Base-by-base conservation (phyloP, 2,329 filamentous ascomycete genomes). In the Chalara sp. region DNA sequence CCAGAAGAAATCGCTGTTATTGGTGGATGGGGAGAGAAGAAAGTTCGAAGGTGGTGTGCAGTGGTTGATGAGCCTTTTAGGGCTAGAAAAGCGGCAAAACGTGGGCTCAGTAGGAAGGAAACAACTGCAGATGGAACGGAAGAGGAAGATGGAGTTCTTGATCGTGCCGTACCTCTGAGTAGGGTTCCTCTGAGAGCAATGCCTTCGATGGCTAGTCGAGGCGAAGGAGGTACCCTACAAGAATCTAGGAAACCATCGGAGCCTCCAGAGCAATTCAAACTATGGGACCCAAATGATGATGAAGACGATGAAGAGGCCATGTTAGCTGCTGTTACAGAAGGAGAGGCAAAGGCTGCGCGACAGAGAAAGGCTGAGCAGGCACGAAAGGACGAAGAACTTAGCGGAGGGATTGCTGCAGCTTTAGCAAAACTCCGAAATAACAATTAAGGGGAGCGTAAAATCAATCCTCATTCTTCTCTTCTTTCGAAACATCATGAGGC, bases 21-120 rank as follows among this genome's bases (percentile, higher is more conserved):
- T n/a, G 80, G 84, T 32, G 93, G 93, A 1, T 99, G 91, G 91
- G 93, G 93, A 33, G 89, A 95, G 69, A 90, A 89, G 72, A 99
- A 99, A 69, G 89, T 96, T 28, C 86, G 87, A 68, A 80, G 83
- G 52, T 97, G 92, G 92, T 85, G 79, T 58, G 79, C 75, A 51
- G 86, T 87, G 7, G 86, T 96, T 1, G 80, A 89, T 53, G 90
- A 95, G 68, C 89, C 89, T 0, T 96, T 97, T 61, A 74, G 89
- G 52, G 81, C 86, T 5, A 81, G 83, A 60, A 86, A 85, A 61
- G 80, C 87, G 2, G 80, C 78, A n/a, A 87, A 72, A 57, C 67
- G 74, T 39, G 72, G 68, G n/a, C 62, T 48, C 1, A 63, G 52
- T 40, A 37, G 4, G n/a, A 59, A 53, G 30, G 55, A 55, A 21